Base-by-base conservation (phyloP, 441 rosid genomes). In the Pelargonium hybrid region DNA sequence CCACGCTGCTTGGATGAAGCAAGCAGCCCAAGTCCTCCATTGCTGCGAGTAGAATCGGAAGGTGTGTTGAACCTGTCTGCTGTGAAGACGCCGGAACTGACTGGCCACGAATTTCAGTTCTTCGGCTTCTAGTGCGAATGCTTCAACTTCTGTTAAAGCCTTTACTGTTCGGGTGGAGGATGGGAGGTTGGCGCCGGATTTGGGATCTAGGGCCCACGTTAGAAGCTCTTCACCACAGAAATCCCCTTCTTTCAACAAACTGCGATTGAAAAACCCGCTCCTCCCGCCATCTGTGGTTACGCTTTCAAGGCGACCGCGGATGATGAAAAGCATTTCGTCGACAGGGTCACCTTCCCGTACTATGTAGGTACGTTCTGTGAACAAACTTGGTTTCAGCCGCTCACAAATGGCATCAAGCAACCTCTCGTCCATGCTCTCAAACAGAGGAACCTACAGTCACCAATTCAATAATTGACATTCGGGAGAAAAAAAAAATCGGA, bases 1-100 rank as follows among this genome's bases (percentile, higher is more conserved):
- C 98, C 98, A 93, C 1, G 97, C 97, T 17, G 97, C 98, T 61
- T 93, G 97, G 74, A 93, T 89, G 63, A 93, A 93, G 82, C 96
- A 91, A 48, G 98, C 98, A 0, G 94, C 98, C 98, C 96, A 93
- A 5, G 97, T 91, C 85, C 90, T 88, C 98, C 98, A 93, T 39
- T 93, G 98, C 83, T 93, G 94, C 2, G 97, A 91, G 84, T 93
- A 91, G 76, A 93, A 91, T 0, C 98, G 85, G 87, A 93, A 93
- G 1, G 96, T 93, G 80, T 90, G 98, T 39, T 91, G 97, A 73
- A 93, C 97, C 75, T 93, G 98, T 75, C 95, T 86, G 73, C 98
- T 93, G 75, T 93, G 98, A 65, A 93, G 80, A 29, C 96, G 91
- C 78, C 98, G 75, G 81, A 90, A 91, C 77, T 93, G 98, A 75